Percentiles rank a stretch among this genome's conserved stretches.
Conservation (phyloP, 306 rosid species). For the Vigna unguiculata region DNA sequence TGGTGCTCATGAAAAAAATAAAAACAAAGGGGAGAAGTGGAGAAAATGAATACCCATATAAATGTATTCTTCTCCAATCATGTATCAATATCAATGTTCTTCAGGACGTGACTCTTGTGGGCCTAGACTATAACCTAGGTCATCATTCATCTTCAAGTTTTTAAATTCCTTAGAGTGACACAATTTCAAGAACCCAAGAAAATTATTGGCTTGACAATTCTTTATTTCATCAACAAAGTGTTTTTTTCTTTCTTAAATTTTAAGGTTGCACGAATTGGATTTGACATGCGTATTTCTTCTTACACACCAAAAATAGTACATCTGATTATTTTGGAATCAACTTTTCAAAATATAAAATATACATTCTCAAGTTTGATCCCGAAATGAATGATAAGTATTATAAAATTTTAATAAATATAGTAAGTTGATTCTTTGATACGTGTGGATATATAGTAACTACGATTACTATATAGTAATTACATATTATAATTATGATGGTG, state of each 20-base stretch:
- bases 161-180: not conserved
- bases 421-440: no score
- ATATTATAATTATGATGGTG: no score
- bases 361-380: no score
- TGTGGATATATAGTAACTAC: no score
- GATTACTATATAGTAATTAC: no score
- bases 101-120: not conserved
- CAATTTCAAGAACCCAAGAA: not conserved
- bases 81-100: not conserved
- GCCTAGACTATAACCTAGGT: not conserved
- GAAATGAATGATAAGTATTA: no score
- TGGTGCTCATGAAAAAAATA: not conserved
- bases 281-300: not conserved
- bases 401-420: no score
- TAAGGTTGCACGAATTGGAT: not conserved
- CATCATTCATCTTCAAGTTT: not conserved
- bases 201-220: not conserved
- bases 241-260: not conserved
- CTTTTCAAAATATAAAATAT: no score
- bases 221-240: not conserved
- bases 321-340: no score
- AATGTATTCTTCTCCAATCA: not conserved
- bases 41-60: conserved; percentile 15
- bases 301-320: no score
- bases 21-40: conserved; percentile 6